These are phyloP conservation scores for Alternaria sp. DNA, from an alignment of 2,329 filamentous ascomycete genomes.

Conservation along the genomic window DNA sequence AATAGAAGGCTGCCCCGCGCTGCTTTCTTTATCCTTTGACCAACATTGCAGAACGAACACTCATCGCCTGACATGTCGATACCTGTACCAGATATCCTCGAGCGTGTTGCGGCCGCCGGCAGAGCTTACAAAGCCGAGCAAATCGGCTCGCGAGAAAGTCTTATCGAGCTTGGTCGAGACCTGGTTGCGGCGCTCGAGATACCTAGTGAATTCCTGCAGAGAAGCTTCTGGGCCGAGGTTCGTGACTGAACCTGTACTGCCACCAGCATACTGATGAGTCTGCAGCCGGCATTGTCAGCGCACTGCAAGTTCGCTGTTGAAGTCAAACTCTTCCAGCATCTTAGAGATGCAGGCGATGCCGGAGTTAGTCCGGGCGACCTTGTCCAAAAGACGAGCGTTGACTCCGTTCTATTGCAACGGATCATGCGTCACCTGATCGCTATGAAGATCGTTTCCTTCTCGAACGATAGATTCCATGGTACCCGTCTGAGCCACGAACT, in stretches of 20 bases:
- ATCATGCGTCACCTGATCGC: slow-evolving; percentile 49
- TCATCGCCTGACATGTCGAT: background rate
- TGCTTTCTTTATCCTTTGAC: background rate
- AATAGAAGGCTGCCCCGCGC: background rate
- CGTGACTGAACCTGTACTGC: slow-evolving; percentile 7
- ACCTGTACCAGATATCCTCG: slow-evolving; percentile 23
- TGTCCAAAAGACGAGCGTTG: slow-evolving; percentile 38
- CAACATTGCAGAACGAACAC: background rate
- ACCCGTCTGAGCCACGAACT: slow-evolving; percentile 44
- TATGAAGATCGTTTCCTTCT: slow-evolving; percentile 46
- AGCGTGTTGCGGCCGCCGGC: slow-evolving; percentile 27
- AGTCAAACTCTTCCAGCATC: slow-evolving; percentile 45
- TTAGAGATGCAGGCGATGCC: slow-evolving; percentile 32
- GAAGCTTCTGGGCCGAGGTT: slow-evolving; percentile 52
- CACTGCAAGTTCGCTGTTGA: slow-evolving; percentile 48
- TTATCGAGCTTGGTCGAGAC: slow-evolving; percentile 47
- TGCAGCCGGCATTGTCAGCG: slow-evolving; percentile 46
- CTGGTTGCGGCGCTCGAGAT: slow-evolving; percentile 47
- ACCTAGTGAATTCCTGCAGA: slow-evolving; percentile 47
- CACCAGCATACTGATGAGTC: background rate
- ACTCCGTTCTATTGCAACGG: slow-evolving; percentile 37
- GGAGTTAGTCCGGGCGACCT: slow-evolving; percentile 36
- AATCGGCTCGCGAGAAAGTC: slow-evolving; percentile 46
- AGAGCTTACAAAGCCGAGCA: slow-evolving; percentile 42
- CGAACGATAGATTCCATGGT: slow-evolving; percentile 31